Conservation (phyloP, 441 rosid genomes). For the Aquilaria agallochum region DNA sequence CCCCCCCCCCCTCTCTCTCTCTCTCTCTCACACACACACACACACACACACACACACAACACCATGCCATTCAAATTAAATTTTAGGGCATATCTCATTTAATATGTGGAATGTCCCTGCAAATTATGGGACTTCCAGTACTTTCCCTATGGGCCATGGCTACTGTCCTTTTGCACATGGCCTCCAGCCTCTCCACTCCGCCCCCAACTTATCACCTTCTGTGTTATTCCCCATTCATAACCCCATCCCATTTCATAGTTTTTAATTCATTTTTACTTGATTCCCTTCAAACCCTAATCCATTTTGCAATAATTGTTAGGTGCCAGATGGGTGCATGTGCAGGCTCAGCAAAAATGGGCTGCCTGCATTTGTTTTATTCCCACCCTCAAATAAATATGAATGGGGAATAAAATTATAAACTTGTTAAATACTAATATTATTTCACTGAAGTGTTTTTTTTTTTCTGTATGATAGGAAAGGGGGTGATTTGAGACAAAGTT, state of each 20-base stretch:
- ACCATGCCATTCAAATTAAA: too few species aligned
- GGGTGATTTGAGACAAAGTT: constrained; percentile 15
- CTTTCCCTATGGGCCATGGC: not conserved
- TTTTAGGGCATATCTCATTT: too few species aligned
- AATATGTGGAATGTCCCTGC: constrained; percentile 10
- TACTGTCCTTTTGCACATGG: constrained; percentile 40
- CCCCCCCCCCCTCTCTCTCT: not conserved
- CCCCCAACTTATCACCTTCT: constrained; percentile 23
- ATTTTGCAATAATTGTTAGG: constrained; percentile 19
- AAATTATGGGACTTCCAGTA: constrained; percentile 14
- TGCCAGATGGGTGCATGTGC: constrained; percentile 50
- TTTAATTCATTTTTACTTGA: constrained; percentile 5
- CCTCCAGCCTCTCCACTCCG: constrained; percentile 23
- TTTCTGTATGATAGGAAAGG: constrained; percentile 10
- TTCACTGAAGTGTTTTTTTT: not conserved
- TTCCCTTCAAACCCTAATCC: not conserved
- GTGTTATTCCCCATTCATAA: constrained; percentile 10
- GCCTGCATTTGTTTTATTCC: not conserved
- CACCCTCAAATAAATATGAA: not conserved
- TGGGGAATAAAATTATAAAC: too few species aligned
- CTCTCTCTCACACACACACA: too few species aligned
- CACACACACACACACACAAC: too few species aligned
- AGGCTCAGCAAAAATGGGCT: constrained; percentile 7
- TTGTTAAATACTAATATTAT: too few species aligned
- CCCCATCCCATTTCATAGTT: not conserved